Conservation (phyloP, 768 basidiomycete genomes). For the Lactarius hatsudake region DNA sequence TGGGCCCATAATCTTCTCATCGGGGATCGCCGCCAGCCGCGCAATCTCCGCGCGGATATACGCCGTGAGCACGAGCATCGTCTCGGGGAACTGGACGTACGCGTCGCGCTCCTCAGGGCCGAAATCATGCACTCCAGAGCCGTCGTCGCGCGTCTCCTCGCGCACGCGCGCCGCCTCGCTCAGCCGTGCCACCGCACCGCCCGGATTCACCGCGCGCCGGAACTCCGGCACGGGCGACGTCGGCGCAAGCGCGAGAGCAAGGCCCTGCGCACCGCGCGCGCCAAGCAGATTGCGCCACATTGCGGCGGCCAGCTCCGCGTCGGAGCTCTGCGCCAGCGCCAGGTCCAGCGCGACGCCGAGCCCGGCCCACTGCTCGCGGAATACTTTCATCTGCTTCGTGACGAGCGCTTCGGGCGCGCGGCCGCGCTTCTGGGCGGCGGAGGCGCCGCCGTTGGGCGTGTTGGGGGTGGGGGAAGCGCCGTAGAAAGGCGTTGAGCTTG, state of each 20-base stretch:
- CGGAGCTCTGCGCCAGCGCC: conserved; percentile 61
- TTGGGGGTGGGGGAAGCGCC: not conserved
- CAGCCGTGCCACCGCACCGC: conserved; percentile 61
- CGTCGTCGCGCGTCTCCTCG: conserved; percentile 62
- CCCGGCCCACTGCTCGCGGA: conserved; percentile 90
- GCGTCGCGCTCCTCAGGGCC: conserved; percentile 54
- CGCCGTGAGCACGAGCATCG: conserved; percentile 65
- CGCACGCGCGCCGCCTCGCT: conserved; percentile 46
- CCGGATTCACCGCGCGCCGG: conserved; percentile 67
- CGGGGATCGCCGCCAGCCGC: conserved; percentile 20
- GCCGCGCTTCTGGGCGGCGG: conserved; percentile 30
- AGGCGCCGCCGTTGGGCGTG: not conserved
- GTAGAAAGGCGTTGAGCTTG: conserved; percentile 13
- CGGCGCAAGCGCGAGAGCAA: conserved; percentile 36
- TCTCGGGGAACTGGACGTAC: conserved; percentile 70
- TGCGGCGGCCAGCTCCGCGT: conserved; percentile 81
- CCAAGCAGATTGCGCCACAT: conserved; percentile 92
- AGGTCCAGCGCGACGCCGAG: conserved; percentile 77
- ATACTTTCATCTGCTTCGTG: conserved; percentile 83
- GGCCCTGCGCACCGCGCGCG: conserved; percentile 74
- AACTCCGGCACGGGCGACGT: conserved; percentile 37
- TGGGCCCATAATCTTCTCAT: conserved; percentile 18
- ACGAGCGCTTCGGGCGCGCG: conserved; percentile 77
- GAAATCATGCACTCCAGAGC: conserved; percentile 73
- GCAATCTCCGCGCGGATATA: conserved; percentile 24